phyloP scores from a whole-genome alignment of 1,284 basidiomycete genomes.

The Naganishia cerealis region DNA sequence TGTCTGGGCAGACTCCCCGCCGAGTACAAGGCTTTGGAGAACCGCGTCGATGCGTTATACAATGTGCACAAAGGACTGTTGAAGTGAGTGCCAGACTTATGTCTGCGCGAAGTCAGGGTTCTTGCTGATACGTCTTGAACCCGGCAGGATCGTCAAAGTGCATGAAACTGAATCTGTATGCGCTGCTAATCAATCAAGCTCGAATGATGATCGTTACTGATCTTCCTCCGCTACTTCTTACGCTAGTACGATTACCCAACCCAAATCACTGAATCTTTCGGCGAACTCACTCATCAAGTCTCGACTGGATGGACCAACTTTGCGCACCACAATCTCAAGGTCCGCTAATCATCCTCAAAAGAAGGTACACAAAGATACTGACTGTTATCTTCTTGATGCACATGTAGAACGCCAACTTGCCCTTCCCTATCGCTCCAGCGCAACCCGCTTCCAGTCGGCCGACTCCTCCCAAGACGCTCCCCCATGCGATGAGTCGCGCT shows the following conservation, averaged over 20 bases:
- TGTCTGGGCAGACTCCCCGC: constrained; percentile 43
- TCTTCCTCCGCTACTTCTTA: neutral
- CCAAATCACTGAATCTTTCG: constrained; percentile 59
- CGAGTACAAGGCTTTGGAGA: constrained; percentile 96
- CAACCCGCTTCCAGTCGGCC: constrained; percentile 56
- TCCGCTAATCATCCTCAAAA: constrained; percentile 38
- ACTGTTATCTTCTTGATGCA: neutral
- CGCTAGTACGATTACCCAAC: constrained; percentile 74
- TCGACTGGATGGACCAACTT: constrained; percentile 77
- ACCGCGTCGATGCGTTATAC: constrained; percentile 87
- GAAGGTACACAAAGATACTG: neutral
- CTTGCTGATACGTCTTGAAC: neutral
- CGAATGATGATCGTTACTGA: neutral
- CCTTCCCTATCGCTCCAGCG: constrained; percentile 62
- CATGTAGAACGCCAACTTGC: constrained; percentile 71
- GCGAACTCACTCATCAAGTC: constrained; percentile 63
- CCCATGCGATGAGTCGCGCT: constrained; percentile 85
- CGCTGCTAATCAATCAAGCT: constrained; percentile 6
- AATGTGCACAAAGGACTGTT: constrained; percentile 74
- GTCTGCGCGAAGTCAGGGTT: neutral
- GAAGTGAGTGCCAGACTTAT: constrained; percentile 60
- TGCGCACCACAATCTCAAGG: constrained; percentile 82
- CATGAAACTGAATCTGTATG: constrained; percentile 69
- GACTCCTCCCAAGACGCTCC: constrained; percentile 83
- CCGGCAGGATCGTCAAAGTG: constrained; percentile 71